These are phyloP conservation scores for Grosmannia clavigera DNA, from an alignment of 2,329 filamentous ascomycete genomes.

Conservation along the genomic window DNA sequence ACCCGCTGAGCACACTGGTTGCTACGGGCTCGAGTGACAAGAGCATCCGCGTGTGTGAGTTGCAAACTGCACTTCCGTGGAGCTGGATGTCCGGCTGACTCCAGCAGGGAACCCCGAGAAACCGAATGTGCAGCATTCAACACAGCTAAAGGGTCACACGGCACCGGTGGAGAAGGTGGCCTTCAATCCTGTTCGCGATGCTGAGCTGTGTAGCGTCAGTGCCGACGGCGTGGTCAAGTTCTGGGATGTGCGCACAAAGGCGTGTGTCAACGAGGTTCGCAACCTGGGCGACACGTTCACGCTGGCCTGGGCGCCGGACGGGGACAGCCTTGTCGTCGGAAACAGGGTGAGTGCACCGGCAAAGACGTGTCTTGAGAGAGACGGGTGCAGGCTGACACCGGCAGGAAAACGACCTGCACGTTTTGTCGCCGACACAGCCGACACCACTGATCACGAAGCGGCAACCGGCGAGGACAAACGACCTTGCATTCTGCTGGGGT, in stretches of 20 bases:
- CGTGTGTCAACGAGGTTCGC: constrained; percentile 56
- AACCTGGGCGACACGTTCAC: constrained; percentile 56
- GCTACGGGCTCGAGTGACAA: constrained; percentile 66
- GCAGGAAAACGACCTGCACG: constrained; percentile 49
- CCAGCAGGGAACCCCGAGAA: constrained; percentile 60
- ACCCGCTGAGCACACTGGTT: constrained; percentile 68
- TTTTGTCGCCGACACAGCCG: constrained; percentile 47
- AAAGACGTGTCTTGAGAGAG: neutral
- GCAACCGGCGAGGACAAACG: constrained; percentile 55
- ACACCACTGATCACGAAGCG: constrained; percentile 45
- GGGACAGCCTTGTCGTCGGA: constrained; percentile 56
- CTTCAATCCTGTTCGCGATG: constrained; percentile 66
- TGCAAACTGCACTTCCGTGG: neutral
- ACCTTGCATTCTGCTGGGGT: constrained; percentile 62
- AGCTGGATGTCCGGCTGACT: neutral
- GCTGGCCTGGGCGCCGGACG: constrained; percentile 62
- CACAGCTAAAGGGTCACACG: constrained; percentile 57
- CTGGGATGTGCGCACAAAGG: constrained; percentile 68
- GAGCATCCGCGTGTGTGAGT: constrained; percentile 60
- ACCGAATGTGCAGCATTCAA: constrained; percentile 59
- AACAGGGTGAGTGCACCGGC: constrained; percentile 22
- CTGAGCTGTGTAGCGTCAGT: constrained; percentile 63
- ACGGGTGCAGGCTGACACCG: neutral
- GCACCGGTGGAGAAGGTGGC: constrained; percentile 61
- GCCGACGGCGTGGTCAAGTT: constrained; percentile 63